Evolutionary conservation across 371 early-diverging fungal species (phyloP), one percentile per base, ranked within the genome.

Genomic region (Lichtheimia corymbifera): DNA sequence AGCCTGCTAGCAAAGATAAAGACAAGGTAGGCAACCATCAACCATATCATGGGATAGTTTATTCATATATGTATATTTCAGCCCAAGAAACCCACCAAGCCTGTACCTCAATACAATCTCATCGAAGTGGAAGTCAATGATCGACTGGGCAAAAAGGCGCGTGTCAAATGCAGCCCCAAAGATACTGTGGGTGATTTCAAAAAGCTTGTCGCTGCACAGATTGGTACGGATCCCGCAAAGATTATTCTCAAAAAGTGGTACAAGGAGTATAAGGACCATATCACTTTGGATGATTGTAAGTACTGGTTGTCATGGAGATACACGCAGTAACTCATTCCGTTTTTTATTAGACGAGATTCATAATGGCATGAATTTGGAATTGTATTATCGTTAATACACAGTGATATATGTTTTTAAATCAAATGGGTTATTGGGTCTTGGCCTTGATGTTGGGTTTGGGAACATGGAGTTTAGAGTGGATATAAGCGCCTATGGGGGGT

Each of bases 161-260:
- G 95, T 28, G 95, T 97, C 50, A 95, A 95, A 73, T 70, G 66
- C 69, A 91, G 93, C 65, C 90, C 89, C 15, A 88, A 87, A 52
- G 97, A 97, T 73, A 92, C 93, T 0, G 82, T 97, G 20, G 91
- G 91, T 7, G 94, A 95, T 70, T 85, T 97, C 41, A 97, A 97
- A 69, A 91, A 92, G 70, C 71, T 96, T 22, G 89, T 95, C 50
- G 93, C 97, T 11, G 96, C 95, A 6, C 96, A 94, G 73, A 93
- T 91, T 18, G 98, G 98, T 68, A 96, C 98, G 6, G 90, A 91
- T 59, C 82, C 92, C 45, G 84, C 89, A 50, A 96, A 94, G 76
- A 94, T 97, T 70, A 87, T 94, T 3, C 79, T 97, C 44, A 96
- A 96, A 76, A 95, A 96, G 70, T 93, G 95, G 93, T 90, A 94